Evolutionary conservation across 331 rosid genomes (phyloP).

Genomic region (Malus hybrid): DNA sequence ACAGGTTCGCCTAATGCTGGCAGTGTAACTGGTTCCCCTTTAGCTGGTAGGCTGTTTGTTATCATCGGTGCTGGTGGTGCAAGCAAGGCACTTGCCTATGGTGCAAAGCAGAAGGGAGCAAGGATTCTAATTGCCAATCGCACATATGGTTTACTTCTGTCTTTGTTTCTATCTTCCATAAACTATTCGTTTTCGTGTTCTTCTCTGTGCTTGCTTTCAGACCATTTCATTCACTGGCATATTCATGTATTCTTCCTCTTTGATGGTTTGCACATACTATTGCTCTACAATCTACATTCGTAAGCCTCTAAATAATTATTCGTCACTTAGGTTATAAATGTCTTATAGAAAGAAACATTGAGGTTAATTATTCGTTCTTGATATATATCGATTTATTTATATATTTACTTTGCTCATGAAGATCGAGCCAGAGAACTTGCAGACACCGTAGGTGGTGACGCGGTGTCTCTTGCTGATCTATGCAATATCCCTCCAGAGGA

Average conservation of each 20-base stretch:
- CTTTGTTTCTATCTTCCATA: not conserved
- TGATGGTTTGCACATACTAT: not conserved
- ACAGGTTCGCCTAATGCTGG: constrained; percentile 40
- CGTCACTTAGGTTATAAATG: not conserved
- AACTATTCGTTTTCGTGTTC: not conserved
- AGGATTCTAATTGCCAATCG: constrained; percentile 87
- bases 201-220: not conserved
- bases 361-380: not conserved
- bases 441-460: constrained; percentile 29
- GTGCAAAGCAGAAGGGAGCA: constrained; percentile 92
- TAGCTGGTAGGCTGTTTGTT: constrained; percentile 79
- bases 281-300: not conserved
- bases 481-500: constrained; percentile 27
- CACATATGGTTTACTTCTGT: constrained; percentile 54
- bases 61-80: constrained; percentile 98
- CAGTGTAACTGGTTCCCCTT: constrained; percentile 45
- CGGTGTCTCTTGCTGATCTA: constrained; percentile 32
- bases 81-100: constrained; percentile 92
- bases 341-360: not conserved
- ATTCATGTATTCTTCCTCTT: not conserved
- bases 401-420: not conserved
- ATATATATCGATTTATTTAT: not conserved
- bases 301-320: not conserved
- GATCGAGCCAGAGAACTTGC: constrained; percentile 39
- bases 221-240: not conserved